Conservation (phyloP, 768 basidiomycete species). For the Roridomyces roridus region DNA sequence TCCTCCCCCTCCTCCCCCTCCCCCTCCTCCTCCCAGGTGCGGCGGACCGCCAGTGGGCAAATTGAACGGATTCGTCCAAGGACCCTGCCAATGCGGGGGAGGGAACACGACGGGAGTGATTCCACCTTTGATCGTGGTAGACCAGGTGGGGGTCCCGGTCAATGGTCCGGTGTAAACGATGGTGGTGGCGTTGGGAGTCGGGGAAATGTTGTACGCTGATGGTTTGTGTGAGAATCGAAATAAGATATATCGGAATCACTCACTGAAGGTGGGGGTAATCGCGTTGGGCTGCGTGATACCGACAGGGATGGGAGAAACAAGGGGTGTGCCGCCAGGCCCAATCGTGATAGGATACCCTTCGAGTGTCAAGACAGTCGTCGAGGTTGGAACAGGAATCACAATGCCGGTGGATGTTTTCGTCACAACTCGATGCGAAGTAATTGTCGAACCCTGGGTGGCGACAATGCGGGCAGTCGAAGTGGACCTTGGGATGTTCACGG, state of each 20-base stretch:
- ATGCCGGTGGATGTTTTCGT: neutral
- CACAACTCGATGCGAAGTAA: neutral
- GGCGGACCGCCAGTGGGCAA: neutral
- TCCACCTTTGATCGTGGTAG: neutral
- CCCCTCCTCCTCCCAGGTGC: no score
- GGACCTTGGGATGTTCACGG: neutral
- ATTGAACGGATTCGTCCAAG: neutral
- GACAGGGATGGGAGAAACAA: neutral
- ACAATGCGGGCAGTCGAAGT: neutral
- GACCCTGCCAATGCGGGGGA: neutral
- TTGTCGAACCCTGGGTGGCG: neutral
- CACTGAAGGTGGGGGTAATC: conserved; percentile 1
- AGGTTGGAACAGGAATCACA: neutral
- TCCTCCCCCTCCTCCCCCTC: no score
- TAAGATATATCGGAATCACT: neutral
- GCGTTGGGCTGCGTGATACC: neutral
- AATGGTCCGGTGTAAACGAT: conserved; percentile 4
- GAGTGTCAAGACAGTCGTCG: neutral
- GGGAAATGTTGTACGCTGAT: neutral
- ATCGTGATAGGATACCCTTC: neutral
- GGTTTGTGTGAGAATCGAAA: neutral
- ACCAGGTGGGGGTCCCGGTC: neutral
- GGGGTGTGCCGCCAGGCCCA: conserved; percentile 1
- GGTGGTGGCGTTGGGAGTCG: neutral
- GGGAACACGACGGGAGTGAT: neutral